Evolutionary conservation across 495 filamentous ascomycete species (phyloP).

Genomic region (Aspergillus sparsus): DNA sequence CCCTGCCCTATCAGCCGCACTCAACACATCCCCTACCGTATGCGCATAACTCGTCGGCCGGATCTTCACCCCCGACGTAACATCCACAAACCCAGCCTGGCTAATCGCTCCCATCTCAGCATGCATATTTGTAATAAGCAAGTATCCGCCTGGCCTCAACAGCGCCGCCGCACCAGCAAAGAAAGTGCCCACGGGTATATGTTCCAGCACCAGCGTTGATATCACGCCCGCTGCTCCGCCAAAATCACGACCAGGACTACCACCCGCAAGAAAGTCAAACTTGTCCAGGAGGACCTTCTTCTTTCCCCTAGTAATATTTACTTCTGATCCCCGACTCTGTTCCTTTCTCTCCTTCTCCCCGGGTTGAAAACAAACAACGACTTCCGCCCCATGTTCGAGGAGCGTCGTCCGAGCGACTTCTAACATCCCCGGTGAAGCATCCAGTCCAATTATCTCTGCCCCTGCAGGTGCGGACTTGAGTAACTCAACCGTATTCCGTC

Average conservation of each 20-base stretch:
- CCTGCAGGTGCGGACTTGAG: conserved; percentile 29
- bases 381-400: neutral
- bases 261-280: conserved; percentile 36
- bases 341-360: neutral
- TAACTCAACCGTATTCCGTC: conserved; percentile 65
- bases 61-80: conserved; percentile 58
- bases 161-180: conserved; percentile 54
- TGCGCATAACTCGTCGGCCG: conserved; percentile 63
- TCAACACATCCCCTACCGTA: conserved; percentile 53
- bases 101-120: conserved; percentile 63
- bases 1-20: conserved; percentile 53
- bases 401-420: conserved; percentile 48
- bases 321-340: no score
- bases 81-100: conserved; percentile 68
- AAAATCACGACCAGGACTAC: neutral
- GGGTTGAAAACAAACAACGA: neutral
- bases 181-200: conserved; percentile 59
- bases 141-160: conserved; percentile 51
- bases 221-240: conserved; percentile 50
- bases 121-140: conserved; percentile 76
- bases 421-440: conserved; percentile 57
- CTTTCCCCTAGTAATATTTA: neutral
- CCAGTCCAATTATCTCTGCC: conserved; percentile 46
- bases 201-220: conserved; percentile 70
- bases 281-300: conserved; percentile 21